phyloP scores from a whole-genome alignment of 129 eudicot species.

The Flaveria ramosissima region DNA sequence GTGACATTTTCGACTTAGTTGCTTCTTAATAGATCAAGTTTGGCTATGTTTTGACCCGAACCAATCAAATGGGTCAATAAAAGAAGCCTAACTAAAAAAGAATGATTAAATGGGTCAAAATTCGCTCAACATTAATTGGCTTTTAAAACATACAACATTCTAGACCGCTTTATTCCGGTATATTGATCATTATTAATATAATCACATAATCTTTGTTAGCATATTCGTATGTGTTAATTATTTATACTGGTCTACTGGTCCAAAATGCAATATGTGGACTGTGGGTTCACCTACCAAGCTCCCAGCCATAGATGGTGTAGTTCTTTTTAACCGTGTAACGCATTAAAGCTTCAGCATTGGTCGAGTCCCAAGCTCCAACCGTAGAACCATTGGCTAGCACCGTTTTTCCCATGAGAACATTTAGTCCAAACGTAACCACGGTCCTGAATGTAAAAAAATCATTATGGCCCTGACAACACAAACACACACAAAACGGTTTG shows the following conservation, averaged over 20 bases:
- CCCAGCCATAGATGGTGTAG: conserved; percentile 72
- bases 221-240: no score
- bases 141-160: not conserved
- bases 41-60: not conserved
- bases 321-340: conserved; percentile 67
- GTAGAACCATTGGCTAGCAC: conserved; percentile 43
- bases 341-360: conserved; percentile 68
- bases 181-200: no score
- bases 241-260: no score
- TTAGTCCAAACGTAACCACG: conserved; percentile 63
- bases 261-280: not conserved
- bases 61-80: not conserved
- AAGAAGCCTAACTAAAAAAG: not conserved
- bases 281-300: conserved; percentile 58
- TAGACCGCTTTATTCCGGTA: no score
- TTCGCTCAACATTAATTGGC: not conserved
- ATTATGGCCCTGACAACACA: conserved; percentile 8
- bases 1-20: not conserved
- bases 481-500: conserved; percentile 9
- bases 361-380: conserved; percentile 70
- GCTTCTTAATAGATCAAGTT: not conserved
- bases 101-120: not conserved
- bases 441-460: conserved; percentile 48
- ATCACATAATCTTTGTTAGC: no score
- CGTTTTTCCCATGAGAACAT: conserved; percentile 67